Percentiles rank a stretch among this genome's conserved stretches.
Conservation (phyloP, 768 basidiomycete genomes). For the Boletellus emodensis region DNA sequence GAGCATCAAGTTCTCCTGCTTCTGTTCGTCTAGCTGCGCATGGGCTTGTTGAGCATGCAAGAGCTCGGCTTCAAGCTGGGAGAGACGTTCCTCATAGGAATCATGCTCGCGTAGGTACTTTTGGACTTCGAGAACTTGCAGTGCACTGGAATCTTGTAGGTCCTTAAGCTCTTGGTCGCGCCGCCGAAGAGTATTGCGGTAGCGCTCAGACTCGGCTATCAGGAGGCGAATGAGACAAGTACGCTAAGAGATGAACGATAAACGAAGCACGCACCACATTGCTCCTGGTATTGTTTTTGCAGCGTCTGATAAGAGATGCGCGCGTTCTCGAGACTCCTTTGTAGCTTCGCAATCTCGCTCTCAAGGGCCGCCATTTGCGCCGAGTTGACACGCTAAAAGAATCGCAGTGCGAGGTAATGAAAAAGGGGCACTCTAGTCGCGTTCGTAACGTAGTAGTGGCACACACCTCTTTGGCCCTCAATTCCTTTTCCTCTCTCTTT, state of each 20-base stretch:
- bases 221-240: background rate
- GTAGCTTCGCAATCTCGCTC: conserved; percentile 72
- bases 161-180: conserved; percentile 72
- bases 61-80: conserved; percentile 69
- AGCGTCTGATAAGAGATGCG: conserved; percentile 70
- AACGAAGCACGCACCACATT: conserved; percentile 57
- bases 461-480: conserved; percentile 78
- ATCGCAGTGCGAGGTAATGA: conserved; percentile 9
- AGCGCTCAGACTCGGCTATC: conserved; percentile 71
- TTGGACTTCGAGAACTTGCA: conserved; percentile 61
- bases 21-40: conserved; percentile 80
- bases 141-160: conserved; percentile 52
- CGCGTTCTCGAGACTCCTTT: conserved; percentile 69
- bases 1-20: conserved; percentile 87
- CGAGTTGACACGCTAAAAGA: conserved; percentile 53
- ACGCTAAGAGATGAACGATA: background rate
- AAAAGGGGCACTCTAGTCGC: background rate
- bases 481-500: conserved; percentile 90
- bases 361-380: conserved; percentile 70
- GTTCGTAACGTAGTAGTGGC: conserved; percentile 5
- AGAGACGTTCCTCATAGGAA: conserved; percentile 66
- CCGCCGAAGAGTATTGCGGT: conserved; percentile 67
- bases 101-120: conserved; percentile 69
- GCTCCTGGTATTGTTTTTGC: conserved; percentile 87
- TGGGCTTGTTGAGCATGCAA: conserved; percentile 65